phyloP scores from a whole-genome alignment of 2,329 filamentous ascomycete genomes.

The Cercospora citrullina region DNA sequence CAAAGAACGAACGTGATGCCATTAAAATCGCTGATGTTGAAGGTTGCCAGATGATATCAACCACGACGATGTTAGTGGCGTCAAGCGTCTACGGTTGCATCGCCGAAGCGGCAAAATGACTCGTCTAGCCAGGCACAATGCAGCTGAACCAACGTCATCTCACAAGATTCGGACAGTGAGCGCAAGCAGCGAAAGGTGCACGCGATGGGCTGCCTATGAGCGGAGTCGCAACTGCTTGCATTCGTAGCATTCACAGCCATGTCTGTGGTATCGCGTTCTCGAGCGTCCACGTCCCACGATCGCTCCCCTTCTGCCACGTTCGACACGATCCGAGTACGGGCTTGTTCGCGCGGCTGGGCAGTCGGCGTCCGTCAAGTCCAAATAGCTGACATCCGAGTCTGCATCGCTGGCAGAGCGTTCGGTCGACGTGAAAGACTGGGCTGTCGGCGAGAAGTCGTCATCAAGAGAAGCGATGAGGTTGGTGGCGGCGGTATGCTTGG shows the following conservation, averaged over 20 bases:
- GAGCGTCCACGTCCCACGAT: background rate
- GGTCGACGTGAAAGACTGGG: background rate
- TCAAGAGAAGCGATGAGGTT: conserved; percentile 14
- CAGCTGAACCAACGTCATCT: conserved; percentile 5
- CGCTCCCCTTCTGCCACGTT: background rate
- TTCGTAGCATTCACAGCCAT: background rate
- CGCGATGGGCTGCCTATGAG: background rate
- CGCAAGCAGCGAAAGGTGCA: background rate
- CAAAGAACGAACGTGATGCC: background rate
- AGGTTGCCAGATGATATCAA: background rate
- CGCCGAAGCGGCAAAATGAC: background rate
- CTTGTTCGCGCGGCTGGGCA: background rate
- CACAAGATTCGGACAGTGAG: background rate
- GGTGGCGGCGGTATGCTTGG: background rate
- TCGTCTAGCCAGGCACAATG: conserved; percentile 9
- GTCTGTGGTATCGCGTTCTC: background rate
- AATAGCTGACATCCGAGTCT: conserved; percentile 3
- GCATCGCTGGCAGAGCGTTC: background rate
- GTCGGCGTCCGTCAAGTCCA: background rate
- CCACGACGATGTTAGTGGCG: background rate
- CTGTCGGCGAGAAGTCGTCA: conserved; percentile 7
- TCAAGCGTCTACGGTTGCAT: background rate
- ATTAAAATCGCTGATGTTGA: background rate
- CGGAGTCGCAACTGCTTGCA: background rate
- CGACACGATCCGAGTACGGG: background rate